Evolutionary conservation across 139 green algal genomes (phyloP).

Genomic region (Picochlorum sp.): DNA sequence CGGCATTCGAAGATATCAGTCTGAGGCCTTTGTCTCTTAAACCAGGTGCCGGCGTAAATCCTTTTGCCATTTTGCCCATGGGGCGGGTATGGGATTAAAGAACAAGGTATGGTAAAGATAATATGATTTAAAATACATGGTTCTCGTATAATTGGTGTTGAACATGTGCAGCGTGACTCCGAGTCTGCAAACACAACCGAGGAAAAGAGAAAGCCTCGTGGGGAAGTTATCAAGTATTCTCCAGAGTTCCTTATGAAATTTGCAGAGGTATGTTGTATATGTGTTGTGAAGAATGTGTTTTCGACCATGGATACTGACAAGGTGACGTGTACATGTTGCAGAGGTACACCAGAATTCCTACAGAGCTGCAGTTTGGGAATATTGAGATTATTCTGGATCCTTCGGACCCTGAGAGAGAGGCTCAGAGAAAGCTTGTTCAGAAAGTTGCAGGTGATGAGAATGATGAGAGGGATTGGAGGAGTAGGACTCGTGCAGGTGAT

Average conservation of each 20-base stretch:
- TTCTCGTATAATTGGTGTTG: neutral
- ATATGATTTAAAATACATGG: neutral
- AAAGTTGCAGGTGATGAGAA: slow-evolving; percentile 13
- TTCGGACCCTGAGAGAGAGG: slow-evolving; percentile 47
- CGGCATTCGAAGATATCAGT: slow-evolving; percentile 16
- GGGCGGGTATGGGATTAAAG: slow-evolving; percentile 47
- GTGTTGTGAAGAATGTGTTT: neutral
- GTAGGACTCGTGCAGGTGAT: slow-evolving; percentile 28
- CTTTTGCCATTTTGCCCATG: slow-evolving; percentile 65
- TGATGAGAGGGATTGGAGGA: slow-evolving; percentile 35
- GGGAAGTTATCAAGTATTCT: slow-evolving; percentile 49
- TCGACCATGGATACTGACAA: neutral
- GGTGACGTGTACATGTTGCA: slow-evolving; percentile 19
- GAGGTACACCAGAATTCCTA: slow-evolving; percentile 45
- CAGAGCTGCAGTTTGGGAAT: slow-evolving; percentile 49
- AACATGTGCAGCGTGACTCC: neutral
- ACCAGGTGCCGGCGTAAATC: slow-evolving; percentile 46
- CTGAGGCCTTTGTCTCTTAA: slow-evolving; percentile 46
- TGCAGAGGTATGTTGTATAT: slow-evolving; percentile 44
- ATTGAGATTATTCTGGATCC: slow-evolving; percentile 56
- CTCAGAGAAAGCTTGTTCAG: slow-evolving; percentile 46
- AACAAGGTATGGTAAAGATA: slow-evolving; percentile 38
- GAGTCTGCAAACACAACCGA: slow-evolving; percentile 7
- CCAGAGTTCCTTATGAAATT: slow-evolving; percentile 68
- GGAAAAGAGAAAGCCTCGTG: slow-evolving; percentile 38